phyloP scores from a whole-genome alignment of 768 basidiomycete species.

The Russula emetica region DNA sequence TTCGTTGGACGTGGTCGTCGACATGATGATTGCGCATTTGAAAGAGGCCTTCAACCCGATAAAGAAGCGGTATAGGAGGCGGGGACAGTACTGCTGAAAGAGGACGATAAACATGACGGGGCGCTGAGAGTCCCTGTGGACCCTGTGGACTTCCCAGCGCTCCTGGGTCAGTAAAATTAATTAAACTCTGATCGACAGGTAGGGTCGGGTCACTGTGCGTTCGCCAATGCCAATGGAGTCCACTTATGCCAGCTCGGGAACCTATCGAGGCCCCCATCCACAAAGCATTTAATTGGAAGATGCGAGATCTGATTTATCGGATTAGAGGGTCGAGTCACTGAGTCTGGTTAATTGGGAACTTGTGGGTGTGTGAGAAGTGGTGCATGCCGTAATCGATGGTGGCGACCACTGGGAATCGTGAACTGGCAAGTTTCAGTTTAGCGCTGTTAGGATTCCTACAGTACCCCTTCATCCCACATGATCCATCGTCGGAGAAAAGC shows the following conservation, averaged over 20 bases:
- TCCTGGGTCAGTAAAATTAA: neutral
- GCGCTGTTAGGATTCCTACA: neutral
- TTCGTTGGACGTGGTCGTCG: neutral
- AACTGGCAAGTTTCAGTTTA: slow-evolving; percentile 1
- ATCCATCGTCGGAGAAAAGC: neutral
- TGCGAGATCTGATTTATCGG: neutral
- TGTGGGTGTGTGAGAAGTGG: neutral
- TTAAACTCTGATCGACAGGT: neutral
- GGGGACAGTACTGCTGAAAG: neutral
- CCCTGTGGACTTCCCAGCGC: neutral
- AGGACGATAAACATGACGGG: neutral
- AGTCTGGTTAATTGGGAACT: neutral
- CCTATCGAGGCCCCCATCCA: neutral
- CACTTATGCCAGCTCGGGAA: neutral
- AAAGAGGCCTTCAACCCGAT: neutral
- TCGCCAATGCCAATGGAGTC: neutral
- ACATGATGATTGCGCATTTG: neutral
- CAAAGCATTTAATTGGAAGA: neutral
- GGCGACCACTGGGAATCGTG: neutral
- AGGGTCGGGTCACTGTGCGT: neutral
- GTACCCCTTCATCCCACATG: neutral
- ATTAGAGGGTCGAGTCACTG: neutral
- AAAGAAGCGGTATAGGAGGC: neutral
- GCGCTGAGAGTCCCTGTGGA: neutral
- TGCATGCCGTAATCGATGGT: slow-evolving; percentile 7